phyloP scores from a whole-genome alignment of 1,139 yeast genomes.

The Taphrina sp. region DNA sequence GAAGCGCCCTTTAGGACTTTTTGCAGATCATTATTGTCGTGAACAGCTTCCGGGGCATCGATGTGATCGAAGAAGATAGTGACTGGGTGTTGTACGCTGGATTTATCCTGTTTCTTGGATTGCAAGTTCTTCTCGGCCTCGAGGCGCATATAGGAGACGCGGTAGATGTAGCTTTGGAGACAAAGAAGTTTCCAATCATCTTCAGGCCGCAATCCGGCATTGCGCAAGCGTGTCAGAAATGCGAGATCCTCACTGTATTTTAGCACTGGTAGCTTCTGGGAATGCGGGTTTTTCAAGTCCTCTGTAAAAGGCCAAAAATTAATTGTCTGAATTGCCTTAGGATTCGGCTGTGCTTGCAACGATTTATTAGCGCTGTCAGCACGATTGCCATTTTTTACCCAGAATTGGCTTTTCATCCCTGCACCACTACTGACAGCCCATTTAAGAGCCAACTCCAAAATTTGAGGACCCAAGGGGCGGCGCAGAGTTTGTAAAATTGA shows the following conservation, averaged over 20 bases:
- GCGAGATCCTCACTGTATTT: conserved; percentile 53
- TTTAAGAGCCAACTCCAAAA: conserved; percentile 61
- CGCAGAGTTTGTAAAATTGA: conserved; percentile 63
- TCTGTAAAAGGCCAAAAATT: not conserved
- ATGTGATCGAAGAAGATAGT: conserved; percentile 26
- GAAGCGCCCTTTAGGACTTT: conserved; percentile 16
- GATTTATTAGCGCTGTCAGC: conserved; percentile 9
- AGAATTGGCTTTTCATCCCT: conserved; percentile 62
- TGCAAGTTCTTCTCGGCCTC: not conserved
- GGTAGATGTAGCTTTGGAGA: conserved; percentile 64
- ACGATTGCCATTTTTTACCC: conserved; percentile 52
- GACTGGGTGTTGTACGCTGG: not conserved
- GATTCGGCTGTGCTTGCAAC: not conserved
- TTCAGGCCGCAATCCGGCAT: conserved; percentile 65
- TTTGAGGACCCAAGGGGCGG: conserved; percentile 63
- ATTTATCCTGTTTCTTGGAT: not conserved
- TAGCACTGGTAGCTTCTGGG: conserved; percentile 36
- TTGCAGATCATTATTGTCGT: conserved; percentile 18
- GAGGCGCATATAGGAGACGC: conserved; percentile 49
- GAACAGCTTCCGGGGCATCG: conserved; percentile 4
- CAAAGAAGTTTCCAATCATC: conserved; percentile 83
- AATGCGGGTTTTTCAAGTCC: conserved; percentile 28
- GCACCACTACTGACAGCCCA: conserved; percentile 65
- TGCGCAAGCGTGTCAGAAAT: conserved; percentile 67
- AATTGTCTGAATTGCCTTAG: not conserved